A percentile compares a stretch with the other conserved stretches of the same genome.
Conservation (phyloP, 108 stramenopile genomes). For the Skeletonema marinoi region DNA sequence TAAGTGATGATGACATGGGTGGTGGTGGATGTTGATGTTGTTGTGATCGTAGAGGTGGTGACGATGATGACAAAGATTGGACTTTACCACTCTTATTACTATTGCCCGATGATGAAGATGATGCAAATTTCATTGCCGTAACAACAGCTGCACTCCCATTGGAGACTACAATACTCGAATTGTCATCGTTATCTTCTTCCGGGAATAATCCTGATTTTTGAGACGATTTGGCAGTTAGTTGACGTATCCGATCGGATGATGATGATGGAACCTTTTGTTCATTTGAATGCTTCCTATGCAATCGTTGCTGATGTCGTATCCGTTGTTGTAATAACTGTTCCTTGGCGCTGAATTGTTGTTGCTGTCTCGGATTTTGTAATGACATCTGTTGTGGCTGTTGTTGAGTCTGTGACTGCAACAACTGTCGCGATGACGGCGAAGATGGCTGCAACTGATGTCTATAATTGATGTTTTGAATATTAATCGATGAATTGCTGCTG, state of each 20-base stretch:
- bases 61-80: not conserved
- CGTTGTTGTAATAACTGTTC: constrained; percentile 41
- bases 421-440: not conserved
- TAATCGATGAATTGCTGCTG: not conserved
- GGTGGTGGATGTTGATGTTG: not conserved
- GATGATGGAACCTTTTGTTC: not conserved
- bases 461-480: not conserved
- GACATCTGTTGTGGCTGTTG: not conserved
- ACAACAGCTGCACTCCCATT: constrained; percentile 19
- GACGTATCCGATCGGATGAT: not conserved
- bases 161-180: constrained; percentile 24
- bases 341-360: constrained; percentile 23
- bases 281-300: constrained; percentile 22
- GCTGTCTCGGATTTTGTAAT: not conserved
- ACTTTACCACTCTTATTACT: not conserved
- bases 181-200: constrained; percentile 20
- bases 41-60: not conserved
- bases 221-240: not conserved
- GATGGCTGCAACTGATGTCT: not conserved
- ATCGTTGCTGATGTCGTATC: constrained; percentile 19
- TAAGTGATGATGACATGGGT: constrained; percentile 1
- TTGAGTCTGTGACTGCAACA: not conserved
- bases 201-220: constrained; percentile 3
- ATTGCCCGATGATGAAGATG: not conserved
- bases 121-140: not conserved